Evolutionary conservation across 768 basidiomycete species (phyloP).

Genomic region (Cyclocybe aegerita): DNA sequence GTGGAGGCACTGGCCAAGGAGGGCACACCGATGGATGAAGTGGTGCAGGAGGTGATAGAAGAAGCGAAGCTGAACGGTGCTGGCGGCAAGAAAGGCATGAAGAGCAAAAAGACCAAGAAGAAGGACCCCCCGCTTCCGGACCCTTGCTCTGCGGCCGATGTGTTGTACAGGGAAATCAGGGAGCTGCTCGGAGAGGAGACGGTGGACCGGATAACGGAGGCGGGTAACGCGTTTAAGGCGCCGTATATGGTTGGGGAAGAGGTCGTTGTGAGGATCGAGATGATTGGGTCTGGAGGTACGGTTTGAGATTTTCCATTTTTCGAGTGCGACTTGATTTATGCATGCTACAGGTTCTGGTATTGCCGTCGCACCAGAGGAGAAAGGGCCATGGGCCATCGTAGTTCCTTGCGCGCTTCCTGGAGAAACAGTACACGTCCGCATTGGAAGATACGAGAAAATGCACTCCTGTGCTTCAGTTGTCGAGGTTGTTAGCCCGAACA

Average conservation of each 20-base stretch:
- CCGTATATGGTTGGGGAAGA: slow-evolving; percentile 63
- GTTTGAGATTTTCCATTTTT: slow-evolving; percentile 6
- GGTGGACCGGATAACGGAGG: slow-evolving; percentile 47
- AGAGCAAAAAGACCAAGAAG: slow-evolving; percentile 28
- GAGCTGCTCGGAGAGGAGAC: slow-evolving; percentile 61
- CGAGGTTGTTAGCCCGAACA: slow-evolving; percentile 61
- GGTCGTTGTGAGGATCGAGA: slow-evolving; percentile 64
- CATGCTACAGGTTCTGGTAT: slow-evolving; percentile 60
- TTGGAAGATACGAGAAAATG: slow-evolving; percentile 70
- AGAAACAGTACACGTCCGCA: slow-evolving; percentile 70
- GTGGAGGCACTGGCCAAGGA: neutral
- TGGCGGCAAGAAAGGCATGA: neutral
- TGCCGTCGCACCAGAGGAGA: slow-evolving; percentile 45
- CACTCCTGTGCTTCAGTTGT: slow-evolving; percentile 79
- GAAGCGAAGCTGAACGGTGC: slow-evolving; percentile 2
- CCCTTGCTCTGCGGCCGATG: slow-evolving; percentile 69
- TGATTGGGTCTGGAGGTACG: slow-evolving; percentile 63
- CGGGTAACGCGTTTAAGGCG: slow-evolving; percentile 52
- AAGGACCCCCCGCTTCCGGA: slow-evolving; percentile 49
- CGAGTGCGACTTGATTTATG: neutral
- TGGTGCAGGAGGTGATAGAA: neutral
- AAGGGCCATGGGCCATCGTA: slow-evolving; percentile 75
- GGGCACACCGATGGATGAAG: neutral
- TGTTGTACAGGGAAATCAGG: slow-evolving; percentile 70
- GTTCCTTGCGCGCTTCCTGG: slow-evolving; percentile 85